Percentiles rank a stretch among this genome's conserved stretches.
phyloP scores from a whole-genome alignment of 306 rosid genomes.

The Dalbergia cultrata region DNA sequence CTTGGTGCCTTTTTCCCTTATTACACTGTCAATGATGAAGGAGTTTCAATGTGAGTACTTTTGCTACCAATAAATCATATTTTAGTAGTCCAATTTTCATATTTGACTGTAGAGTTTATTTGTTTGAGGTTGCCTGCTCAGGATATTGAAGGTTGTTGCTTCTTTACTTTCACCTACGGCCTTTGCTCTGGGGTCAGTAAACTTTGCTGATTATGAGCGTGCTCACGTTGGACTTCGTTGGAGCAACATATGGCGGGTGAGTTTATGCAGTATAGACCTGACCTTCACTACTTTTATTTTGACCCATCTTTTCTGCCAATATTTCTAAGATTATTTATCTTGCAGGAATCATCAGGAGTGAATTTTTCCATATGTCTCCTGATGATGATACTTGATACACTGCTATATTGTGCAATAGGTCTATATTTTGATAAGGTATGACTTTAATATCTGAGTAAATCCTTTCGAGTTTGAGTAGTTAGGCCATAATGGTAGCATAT shows the following conservation, averaged over 20 bases:
- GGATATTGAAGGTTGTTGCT: slow-evolving; percentile 81
- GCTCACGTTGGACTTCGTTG: slow-evolving; percentile 99
- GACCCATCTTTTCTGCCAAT: slow-evolving; percentile 9
- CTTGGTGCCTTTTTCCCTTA: slow-evolving; percentile 93
- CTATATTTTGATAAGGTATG: slow-evolving; percentile 94
- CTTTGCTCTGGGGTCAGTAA: slow-evolving; percentile 91
- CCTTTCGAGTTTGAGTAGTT: not conserved
- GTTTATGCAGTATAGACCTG: slow-evolving; percentile 37
- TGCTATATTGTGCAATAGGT: slow-evolving; percentile 86
- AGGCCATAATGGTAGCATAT: slow-evolving; percentile 24
- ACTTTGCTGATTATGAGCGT: slow-evolving; percentile 97
- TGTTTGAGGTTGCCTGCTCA: slow-evolving; percentile 54
- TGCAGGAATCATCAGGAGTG: slow-evolving; percentile 93
- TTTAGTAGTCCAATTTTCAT: slow-evolving; percentile 31
- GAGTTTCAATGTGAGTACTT: slow-evolving; percentile 77
- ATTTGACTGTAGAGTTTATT: slow-evolving; percentile 36
- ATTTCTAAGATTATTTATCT: slow-evolving; percentile 43
- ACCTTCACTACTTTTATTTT: slow-evolving; percentile 28
- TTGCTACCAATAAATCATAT: slow-evolving; percentile 33
- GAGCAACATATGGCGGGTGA: slow-evolving; percentile 95
- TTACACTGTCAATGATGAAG: slow-evolving; percentile 84
- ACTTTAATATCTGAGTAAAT: slow-evolving; percentile 24
- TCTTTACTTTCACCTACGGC: slow-evolving; percentile 96
- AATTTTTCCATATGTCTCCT: slow-evolving; percentile 84
- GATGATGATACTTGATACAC: slow-evolving; percentile 87